Evolutionary conservation across 2,329 filamentous ascomycete species (phyloP), one percentile per base, ranked within the genome.

Genomic region (Cordyceps cicadae): DNA sequence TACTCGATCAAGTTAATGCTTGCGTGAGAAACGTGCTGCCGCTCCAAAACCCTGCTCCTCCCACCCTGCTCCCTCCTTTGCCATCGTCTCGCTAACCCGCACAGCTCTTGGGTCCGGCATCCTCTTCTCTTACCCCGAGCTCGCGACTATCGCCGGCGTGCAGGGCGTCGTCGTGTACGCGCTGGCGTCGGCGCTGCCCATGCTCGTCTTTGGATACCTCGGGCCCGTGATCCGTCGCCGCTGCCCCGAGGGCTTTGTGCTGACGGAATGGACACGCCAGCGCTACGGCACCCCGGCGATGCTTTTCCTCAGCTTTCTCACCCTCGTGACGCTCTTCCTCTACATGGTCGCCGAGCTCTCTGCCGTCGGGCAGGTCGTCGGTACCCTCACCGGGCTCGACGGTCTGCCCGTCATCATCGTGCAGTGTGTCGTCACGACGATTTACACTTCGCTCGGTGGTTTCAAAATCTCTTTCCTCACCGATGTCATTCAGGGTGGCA

Each of bases 1-100:
- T 86, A 93, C 89, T 93, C 89, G 90, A 94, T 90, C 90, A 94
- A 94, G 90, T 90, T 93, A 94, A 93, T 92, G 88, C 90, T 94
- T 94, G 90, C 90, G 90, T 93, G 90, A 87, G 90, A 89, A 93
- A 92, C 82, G 90, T 93, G 89, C 88, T 92, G 89, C 89, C 89
- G 89, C 89, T 90, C 85, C 78, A 74, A 72, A 70, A 67, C 69
- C 69, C 72, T 69, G 34, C 67, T 66, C 61, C 63, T 67, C 66
- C 59, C 59, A 65, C 64, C 59, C 68, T 67, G 64, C n/a, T 32
- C 21, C 54, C 43, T 24, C 9, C 17, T 14, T 14, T 32, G 15
- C 15, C 50, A 5, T 51, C 21, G 37, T 65, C 58, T 8, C 63
- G 75, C 79, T 82, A 74, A 83, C 46, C 17, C n/a, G 73, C 70